Percentiles rank a stretch among this genome's conserved stretches.
Conservation (phyloP, 2,329 filamentous ascomycete genomes). For the Aureobasidium mangrovei region DNA sequence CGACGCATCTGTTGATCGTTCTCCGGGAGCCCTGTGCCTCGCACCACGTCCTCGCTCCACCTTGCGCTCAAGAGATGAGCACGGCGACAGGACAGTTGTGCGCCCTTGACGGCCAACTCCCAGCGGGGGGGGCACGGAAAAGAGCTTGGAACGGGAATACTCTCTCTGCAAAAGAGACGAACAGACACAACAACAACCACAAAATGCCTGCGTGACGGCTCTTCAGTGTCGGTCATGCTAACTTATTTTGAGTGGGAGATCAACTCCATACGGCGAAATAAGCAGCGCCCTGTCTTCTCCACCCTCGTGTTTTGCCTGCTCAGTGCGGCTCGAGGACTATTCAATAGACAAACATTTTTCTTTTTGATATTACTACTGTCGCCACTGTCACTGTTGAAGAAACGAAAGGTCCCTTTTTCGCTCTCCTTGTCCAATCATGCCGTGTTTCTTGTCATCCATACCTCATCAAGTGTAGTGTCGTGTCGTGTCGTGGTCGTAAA, state of each 20-base stretch:
- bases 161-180: background rate
- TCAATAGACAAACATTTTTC: slow-evolving; percentile 3
- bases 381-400: too few species aligned
- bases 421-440: too few species aligned
- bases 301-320: background rate
- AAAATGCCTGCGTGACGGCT: slow-evolving; percentile 5
- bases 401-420: too few species aligned
- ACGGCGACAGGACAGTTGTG: background rate
- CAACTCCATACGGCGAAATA: slow-evolving; percentile 1
- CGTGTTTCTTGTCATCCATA: too few species aligned
- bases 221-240: slow-evolving; percentile 6
- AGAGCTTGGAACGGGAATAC: background rate
- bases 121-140: background rate
- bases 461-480: too few species aligned
- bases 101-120: too few species aligned
- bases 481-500: background rate
- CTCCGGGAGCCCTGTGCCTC: too few species aligned
- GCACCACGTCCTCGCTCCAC: too few species aligned
- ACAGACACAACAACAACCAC: background rate
- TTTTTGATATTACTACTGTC: too few species aligned
- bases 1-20: too few species aligned
- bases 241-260: slow-evolving; percentile 10
- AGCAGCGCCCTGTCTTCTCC: slow-evolving; percentile 12
- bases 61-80: background rate
- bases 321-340: slow-evolving; percentile 8